phyloP scores from a whole-genome alignment of 192 early-diverging fungal species.

The Coemansia sp. region DNA sequence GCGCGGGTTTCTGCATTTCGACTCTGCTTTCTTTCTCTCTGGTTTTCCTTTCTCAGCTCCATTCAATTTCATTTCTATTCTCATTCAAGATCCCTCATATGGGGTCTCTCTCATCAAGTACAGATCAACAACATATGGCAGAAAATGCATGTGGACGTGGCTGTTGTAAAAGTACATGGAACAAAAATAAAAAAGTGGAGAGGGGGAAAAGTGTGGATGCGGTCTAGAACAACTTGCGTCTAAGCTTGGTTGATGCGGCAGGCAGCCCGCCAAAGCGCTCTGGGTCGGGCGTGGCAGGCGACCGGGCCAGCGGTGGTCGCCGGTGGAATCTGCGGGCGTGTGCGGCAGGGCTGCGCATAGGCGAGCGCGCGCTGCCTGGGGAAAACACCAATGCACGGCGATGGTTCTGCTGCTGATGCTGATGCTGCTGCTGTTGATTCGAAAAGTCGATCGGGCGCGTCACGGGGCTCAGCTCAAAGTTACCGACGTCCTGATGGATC shows the following conservation, averaged over 20 bases:
- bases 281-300: background rate
- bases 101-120: too few species aligned
- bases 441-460: background rate
- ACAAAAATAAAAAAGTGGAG: background rate
- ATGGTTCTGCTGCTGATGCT: background rate
- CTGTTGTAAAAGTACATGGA: background rate
- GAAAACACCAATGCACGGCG: background rate
- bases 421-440: too few species aligned
- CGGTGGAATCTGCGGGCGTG: background rate
- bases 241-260: constrained; percentile 5
- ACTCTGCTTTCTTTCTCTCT: background rate
- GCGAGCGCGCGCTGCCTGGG: background rate
- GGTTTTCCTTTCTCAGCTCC: too few species aligned
- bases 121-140: too few species aligned
- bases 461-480: constrained; percentile 6
- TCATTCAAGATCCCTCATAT: too few species aligned
- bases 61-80: too few species aligned
- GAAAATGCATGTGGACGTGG: too few species aligned
- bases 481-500: constrained; percentile 19
- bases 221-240: constrained; percentile 15
- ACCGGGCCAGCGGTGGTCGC: background rate
- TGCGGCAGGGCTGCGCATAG: background rate
- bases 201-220: background rate
- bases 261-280: background rate
- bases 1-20: background rate